Base-by-base conservation (phyloP, 2,329 filamentous ascomycete species). In the Calonectria henricotiae region DNA sequence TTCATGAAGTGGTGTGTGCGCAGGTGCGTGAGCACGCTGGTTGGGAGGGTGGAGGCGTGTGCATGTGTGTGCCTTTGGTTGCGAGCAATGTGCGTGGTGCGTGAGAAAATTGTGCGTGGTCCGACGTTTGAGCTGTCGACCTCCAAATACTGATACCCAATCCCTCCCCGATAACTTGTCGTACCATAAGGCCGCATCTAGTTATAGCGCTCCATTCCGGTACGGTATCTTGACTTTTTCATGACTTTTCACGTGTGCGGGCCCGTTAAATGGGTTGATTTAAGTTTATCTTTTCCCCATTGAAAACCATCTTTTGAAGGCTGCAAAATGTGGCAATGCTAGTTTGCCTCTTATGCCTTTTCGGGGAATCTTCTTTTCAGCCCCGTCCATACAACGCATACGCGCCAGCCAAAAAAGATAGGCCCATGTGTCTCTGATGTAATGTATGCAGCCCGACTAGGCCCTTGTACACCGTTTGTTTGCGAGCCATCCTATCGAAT, bases 181-280 rank as follows among this genome's bases (percentile, higher is more conserved):
- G 55, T 76, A 71, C 70, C 74, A 74, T 58, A 47, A 7, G 62
- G 43, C 41, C 30, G 23, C 47, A 67, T 69, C 62, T 47, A 65
- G 35, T 11, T 47, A 65, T 44, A 35, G 41, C 47, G 65, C 39
- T 44, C 49, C 37, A 44, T 63, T 62, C 32, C 43, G 41, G 55
- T 20, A 69, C 30, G 47, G 58, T 43, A 51, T 60, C 62, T 32
- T 32, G 39, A 20, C 37, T 35, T 35, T 62, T 35, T 55, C 55
- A 60, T 58, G 62, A 54, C 32, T 35, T 62, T 35, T 55, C 55
- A 60, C 64, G 62, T 61, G 60, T 58, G 35, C 37, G 37, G 20
- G 35, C 20, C 35, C 32, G 46, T 65, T 60, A 37, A 15, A 35
- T 62, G 63, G 51, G 30, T 44, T 46, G 30, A 46, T 61, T 20